Percentiles rank a stretch among this genome's conserved stretches.
Evolutionary conservation across 75 land plant species (phyloP).

Genomic region (Pseudotsuga menziesii): DNA sequence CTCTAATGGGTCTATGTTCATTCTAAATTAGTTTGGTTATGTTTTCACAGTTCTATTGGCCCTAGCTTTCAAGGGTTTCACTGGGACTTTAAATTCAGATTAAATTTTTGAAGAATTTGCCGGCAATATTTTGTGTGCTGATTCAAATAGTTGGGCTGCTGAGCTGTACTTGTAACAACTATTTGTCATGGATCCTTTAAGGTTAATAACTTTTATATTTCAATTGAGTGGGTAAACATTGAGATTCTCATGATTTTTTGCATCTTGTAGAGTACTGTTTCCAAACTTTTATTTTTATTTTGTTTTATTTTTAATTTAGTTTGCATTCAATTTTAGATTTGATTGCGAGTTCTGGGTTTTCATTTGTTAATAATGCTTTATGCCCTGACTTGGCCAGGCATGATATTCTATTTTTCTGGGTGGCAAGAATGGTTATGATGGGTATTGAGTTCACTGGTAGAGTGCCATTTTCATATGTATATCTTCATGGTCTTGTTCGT

Average conservation of each 20-base stretch:
- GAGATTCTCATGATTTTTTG: neutral
- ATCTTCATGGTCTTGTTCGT: constrained; percentile 94
- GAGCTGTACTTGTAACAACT: neutral
- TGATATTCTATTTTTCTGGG: constrained; percentile 99
- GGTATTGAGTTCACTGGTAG: constrained; percentile 96
- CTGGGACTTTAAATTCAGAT: too few species aligned
- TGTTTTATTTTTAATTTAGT: neutral
- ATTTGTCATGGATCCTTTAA: neutral
- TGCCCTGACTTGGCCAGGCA: constrained; percentile 55
- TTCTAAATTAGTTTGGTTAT: too few species aligned
- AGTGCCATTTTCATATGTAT: constrained; percentile 80
- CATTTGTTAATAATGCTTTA: neutral
- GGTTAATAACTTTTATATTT: too few species aligned
- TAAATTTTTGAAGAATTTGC: neutral
- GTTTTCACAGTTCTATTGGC: too few species aligned
- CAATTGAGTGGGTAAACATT: neutral
- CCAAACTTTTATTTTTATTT: neutral
- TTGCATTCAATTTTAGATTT: neutral
- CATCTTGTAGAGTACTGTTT: neutral
- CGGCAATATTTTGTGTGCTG: neutral
- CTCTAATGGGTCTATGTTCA: too few species aligned
- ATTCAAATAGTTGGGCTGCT: neutral
- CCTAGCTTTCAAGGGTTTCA: too few species aligned
- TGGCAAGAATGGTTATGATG: constrained; percentile 99
- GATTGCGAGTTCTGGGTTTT: neutral